Evolutionary conservation across 176 grass and related monocot genomes (phyloP), one percentile per base, ranked within the genome.

Genomic region (Triticum aestivum): DNA sequence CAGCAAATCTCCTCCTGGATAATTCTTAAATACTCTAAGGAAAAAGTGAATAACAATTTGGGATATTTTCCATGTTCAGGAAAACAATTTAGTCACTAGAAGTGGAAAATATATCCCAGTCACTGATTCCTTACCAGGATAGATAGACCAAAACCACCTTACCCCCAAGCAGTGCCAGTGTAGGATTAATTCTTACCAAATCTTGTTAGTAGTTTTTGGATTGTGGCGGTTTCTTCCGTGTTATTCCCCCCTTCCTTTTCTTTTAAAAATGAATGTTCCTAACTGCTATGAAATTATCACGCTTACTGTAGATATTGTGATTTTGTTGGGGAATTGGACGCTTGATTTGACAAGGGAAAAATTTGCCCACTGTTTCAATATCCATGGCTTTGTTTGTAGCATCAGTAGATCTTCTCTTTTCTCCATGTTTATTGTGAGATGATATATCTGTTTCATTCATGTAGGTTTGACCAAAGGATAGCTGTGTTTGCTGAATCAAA

Each of bases 381-480:
- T 59, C 3, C 21, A 17, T 82, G 14, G 10, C 58, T 54, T 54
- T 5, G 12, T 64, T 61, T 82, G 42, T 72, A 39, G 61, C 20
- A 6, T 83, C 29, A 75, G 41, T 21, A n/a, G 23, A 49, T 82
- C 49, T 32, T 74, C 6, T 13, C 49, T 59, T 73, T 51, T 61
- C 14, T 59, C 24, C 65, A 24, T 54, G 37, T 20, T 39, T 37
- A 79, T 30, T 5, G 4, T 82, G 20, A 39, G 54, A 18, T 86
- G 26, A 67, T 84, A 72, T 71, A 42, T 62, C 5, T 54, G 26
- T 71, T 79, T 82, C 24, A 59, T 47, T 44, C 73, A 59, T 85
- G 52, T 64, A 96, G 96, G 92, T 96, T 98, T 92, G 96, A 98
- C 82, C 29, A 90, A 89, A 91, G 93, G 82, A 94, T 98, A 63